These are phyloP conservation scores for Aspergillus persii DNA, from an alignment of 2,329 filamentous ascomycete genomes.

Conservation along the genomic window DNA sequence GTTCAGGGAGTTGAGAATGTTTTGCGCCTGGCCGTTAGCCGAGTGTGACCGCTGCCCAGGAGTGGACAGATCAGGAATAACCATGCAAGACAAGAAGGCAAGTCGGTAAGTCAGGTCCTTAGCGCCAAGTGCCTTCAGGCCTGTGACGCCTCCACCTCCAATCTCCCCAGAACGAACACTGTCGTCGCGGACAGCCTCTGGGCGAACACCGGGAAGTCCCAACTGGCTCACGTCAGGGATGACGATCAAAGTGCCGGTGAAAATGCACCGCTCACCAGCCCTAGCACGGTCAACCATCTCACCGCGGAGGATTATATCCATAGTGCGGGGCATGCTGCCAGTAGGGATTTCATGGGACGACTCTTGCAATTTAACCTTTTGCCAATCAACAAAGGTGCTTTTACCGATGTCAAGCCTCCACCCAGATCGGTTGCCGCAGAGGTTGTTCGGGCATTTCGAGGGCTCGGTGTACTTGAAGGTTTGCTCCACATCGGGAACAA, in stretches of 20 bases:
- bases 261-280: conserved; percentile 97
- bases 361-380: conserved; percentile 96
- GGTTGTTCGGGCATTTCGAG: conserved; percentile 85
- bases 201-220: conserved; percentile 78
- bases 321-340: conserved; percentile 95
- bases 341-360: conserved; percentile 98
- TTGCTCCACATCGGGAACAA: conserved; percentile 90
- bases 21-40: conserved; percentile 70
- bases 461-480: conserved; percentile 97
- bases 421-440: conserved; percentile 83
- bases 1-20: conserved; percentile 81
- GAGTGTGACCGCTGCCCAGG: conserved; percentile 71
- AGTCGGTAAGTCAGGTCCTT: conserved; percentile 92
- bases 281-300: conserved; percentile 98
- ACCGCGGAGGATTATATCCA: conserved; percentile 93
- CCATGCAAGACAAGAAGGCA: conserved; percentile 97
- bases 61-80: conserved; percentile 80
- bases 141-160: conserved; percentile 79
- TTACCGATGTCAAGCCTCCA: conserved; percentile 97
- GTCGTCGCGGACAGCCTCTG: conserved; percentile 81
- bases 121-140: conserved; percentile 88
- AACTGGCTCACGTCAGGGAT: conserved; percentile 96
- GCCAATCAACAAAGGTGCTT: conserved; percentile 98
- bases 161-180: conserved; percentile 73
- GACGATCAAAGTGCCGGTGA: conserved; percentile 92